A percentile compares a stretch with the other conserved stretches of the same genome.
phyloP scores from a whole-genome alignment of 208 protist genomes.

The Trypanosoma melophagium region DNA sequence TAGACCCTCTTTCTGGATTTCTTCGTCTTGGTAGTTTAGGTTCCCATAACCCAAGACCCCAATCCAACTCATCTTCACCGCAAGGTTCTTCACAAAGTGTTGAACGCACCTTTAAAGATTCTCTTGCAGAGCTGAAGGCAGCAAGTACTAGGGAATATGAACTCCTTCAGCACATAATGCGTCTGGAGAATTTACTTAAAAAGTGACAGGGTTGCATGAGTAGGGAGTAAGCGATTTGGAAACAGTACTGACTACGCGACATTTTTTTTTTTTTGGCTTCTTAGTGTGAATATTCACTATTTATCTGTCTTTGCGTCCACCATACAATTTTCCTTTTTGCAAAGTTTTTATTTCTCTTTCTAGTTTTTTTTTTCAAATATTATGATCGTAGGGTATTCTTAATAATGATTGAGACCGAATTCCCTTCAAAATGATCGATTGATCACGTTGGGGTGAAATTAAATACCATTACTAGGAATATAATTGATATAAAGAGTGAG shows the following conservation, averaged over 20 bases:
- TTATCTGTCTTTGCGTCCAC: not conserved
- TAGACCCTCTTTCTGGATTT: conserved; percentile 58
- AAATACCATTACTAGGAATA: too few species aligned
- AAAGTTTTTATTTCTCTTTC: conserved; percentile 7
- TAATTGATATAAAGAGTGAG: too few species aligned
- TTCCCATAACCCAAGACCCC: conserved; percentile 19
- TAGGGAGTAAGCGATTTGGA: conserved; percentile 10
- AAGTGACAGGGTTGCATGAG: conserved; percentile 12
- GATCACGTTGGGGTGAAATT: too few species aligned
- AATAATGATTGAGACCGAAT: too few species aligned
- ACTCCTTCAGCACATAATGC: conserved; percentile 25
- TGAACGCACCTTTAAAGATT: conserved; percentile 13
- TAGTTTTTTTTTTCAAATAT: conserved; percentile 25
- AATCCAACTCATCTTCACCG: not conserved
- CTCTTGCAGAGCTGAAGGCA: conserved; percentile 25
- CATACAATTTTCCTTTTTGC: not conserved
- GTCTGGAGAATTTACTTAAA: conserved; percentile 15
- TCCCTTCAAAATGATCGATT: too few species aligned
- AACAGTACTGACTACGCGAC: not conserved
- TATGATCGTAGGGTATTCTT: conserved; percentile 27
- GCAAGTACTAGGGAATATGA: conserved; percentile 20
- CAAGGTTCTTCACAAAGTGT: not conserved
- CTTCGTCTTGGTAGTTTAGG: conserved; percentile 39
- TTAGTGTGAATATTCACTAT: not conserved
- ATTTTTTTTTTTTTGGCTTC: not conserved